These are phyloP conservation scores for Euphrasia confusa DNA, from an alignment of 257 asterid genomes.

Conservation along the genomic window DNA sequence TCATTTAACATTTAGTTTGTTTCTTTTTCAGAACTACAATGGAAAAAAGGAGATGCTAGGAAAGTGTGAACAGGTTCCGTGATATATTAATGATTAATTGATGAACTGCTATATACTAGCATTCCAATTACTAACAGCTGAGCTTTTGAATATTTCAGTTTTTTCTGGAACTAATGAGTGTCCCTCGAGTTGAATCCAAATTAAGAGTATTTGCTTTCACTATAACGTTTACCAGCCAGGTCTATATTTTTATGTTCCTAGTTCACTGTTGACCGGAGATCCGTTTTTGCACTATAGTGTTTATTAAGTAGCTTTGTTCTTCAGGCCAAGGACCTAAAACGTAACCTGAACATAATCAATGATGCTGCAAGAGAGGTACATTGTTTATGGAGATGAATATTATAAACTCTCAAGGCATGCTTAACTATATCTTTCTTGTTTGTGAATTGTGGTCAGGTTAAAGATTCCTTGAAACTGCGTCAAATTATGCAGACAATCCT, in stretches of 20 bases:
- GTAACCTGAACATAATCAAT: slow-evolving; percentile 64
- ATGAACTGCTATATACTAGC: slow-evolving; percentile 19
- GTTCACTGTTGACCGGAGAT: slow-evolving; percentile 18
- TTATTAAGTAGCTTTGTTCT: slow-evolving; percentile 29
- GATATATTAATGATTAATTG: slow-evolving; percentile 20
- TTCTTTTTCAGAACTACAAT: slow-evolving; percentile 67
- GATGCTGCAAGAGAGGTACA: slow-evolving; percentile 86
- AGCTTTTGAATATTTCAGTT: slow-evolving; percentile 52
- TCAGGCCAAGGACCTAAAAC: slow-evolving; percentile 81
- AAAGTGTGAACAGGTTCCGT: slow-evolving; percentile 89
- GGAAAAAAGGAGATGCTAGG: slow-evolving; percentile 96
- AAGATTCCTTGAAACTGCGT: slow-evolving; percentile 77
- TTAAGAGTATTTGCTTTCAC: slow-evolving; percentile 93
- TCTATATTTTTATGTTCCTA: slow-evolving; percentile 28
- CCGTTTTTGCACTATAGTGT: slow-evolving; percentile 14
- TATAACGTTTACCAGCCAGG: slow-evolving; percentile 86
- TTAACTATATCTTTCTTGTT: slow-evolving; percentile 28
- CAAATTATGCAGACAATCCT: slow-evolving; percentile 97
- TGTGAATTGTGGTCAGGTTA: slow-evolving; percentile 52
- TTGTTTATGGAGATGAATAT: slow-evolving; percentile 21
- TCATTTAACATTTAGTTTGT: slow-evolving; percentile 22
- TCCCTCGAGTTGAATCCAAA: slow-evolving; percentile 97
- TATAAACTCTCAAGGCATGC: slow-evolving; percentile 18
- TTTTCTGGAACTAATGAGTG: slow-evolving; percentile 93
- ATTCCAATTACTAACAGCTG: slow-evolving; percentile 25